Evolutionary conservation across 2,329 filamentous ascomycete species (phyloP).

Genomic region (Aspergillus costaricaensis): DNA sequence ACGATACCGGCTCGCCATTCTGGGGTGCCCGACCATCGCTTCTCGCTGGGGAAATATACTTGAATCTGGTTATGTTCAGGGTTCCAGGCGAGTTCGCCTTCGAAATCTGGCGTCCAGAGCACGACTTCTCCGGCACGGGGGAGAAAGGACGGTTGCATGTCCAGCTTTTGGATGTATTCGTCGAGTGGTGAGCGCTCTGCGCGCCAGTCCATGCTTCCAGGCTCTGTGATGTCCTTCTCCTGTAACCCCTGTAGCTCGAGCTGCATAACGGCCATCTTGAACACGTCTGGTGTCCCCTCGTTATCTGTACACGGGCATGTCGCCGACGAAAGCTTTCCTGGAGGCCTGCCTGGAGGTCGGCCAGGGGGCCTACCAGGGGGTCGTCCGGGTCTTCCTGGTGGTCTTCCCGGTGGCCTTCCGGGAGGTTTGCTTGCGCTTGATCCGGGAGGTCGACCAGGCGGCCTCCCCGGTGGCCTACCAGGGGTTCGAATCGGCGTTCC

Average conservation of each 20-base stretch:
- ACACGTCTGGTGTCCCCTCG: slow-evolving; percentile 58
- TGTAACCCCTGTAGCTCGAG: slow-evolving; percentile 46
- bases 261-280: slow-evolving; percentile 52
- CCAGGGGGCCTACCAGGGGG: slow-evolving; percentile 12
- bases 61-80: slow-evolving; percentile 29
- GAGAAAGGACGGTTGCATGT: slow-evolving; percentile 51
- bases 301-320: slow-evolving; percentile 39
- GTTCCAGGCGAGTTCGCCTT: slow-evolving; percentile 44
- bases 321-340: slow-evolving; percentile 11
- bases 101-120: slow-evolving; percentile 49
- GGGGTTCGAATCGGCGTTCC: neutral
- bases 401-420: slow-evolving; percentile 1
- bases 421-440: slow-evolving; percentile 10
- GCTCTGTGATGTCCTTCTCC: slow-evolving; percentile 52
- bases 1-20: slow-evolving; percentile 61
- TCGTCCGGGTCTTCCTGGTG: slow-evolving; percentile 7
- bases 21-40: slow-evolving; percentile 42
- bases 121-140: slow-evolving; percentile 61
- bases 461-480: slow-evolving; percentile 1
- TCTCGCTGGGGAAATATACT: slow-evolving; percentile 36
- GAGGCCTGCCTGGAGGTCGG: slow-evolving; percentile 6
- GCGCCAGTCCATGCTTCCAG: slow-evolving; percentile 59
- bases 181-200: slow-evolving; percentile 50
- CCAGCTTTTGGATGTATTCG: slow-evolving; percentile 45
- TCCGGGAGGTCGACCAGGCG: slow-evolving; percentile 14